These are phyloP conservation scores for Flaveria trinervia DNA, from an alignment of 129 eudicot genomes.

Conservation along the genomic window DNA sequence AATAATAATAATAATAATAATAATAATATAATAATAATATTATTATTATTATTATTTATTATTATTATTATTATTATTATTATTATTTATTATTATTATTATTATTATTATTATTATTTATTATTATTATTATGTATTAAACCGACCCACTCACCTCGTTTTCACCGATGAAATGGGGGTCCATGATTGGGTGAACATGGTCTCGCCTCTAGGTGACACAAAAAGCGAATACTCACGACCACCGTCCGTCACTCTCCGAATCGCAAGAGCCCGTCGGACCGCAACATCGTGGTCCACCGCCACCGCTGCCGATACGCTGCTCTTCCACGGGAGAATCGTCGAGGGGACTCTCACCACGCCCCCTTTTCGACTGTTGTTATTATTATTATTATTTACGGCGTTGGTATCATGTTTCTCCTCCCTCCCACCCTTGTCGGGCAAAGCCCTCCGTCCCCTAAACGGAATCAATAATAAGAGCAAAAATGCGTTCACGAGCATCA, in stretches of 20 bases:
- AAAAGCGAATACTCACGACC: constrained; percentile 57
- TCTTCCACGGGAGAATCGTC: constrained; percentile 59
- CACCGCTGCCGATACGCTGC: constrained; percentile 20
- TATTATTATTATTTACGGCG: too few relatives aligned
- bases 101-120: too few relatives aligned
- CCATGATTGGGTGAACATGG: constrained; percentile 81
- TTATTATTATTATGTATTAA: too few relatives aligned
- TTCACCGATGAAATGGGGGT: constrained; percentile 41
- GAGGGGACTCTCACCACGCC: constrained; percentile 56
- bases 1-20: too few relatives aligned
- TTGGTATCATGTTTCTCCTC: constrained; percentile 4
- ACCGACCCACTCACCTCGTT: constrained; percentile 38
- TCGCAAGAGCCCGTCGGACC: constrained; percentile 69
- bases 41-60: too few relatives aligned
- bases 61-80: too few relatives aligned
- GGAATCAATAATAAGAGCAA: constrained; percentile 56
- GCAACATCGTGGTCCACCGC: constrained; percentile 71
- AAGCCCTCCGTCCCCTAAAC: constrained; percentile 57
- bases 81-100: too few relatives aligned
- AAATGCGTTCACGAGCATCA: constrained; percentile 57
- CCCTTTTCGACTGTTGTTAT: too few relatives aligned
- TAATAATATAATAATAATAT: too few relatives aligned
- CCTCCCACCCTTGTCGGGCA: constrained; percentile 22
- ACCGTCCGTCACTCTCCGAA: constrained; percentile 55
- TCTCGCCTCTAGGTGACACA: constrained; percentile 67